phyloP scores from a whole-genome alignment of 129 eudicot species.

The Flaveria linearis region DNA sequence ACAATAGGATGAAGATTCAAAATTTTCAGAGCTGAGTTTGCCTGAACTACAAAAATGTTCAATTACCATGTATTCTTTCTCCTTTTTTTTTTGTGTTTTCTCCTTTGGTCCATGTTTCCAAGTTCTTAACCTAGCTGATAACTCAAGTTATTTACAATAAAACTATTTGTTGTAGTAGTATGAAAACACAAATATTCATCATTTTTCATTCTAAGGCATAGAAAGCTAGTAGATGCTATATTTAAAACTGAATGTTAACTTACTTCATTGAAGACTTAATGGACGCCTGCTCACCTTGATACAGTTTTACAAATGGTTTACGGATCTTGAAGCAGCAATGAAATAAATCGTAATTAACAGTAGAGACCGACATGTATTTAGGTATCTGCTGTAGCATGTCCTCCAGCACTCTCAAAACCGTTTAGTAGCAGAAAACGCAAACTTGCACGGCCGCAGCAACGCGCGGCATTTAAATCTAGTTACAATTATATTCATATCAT shows the following conservation, averaged over 20 bases:
- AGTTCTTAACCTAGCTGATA: background rate
- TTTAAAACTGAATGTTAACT: slow-evolving; percentile 25
- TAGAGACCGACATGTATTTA: no score
- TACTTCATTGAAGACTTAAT: slow-evolving; percentile 24
- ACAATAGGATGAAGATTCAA: background rate
- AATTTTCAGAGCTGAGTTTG: background rate
- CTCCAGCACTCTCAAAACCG: no score
- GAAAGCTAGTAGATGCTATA: slow-evolving; percentile 13
- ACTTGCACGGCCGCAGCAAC: no score
- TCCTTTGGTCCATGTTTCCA: slow-evolving; percentile 8
- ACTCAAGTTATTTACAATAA: background rate
- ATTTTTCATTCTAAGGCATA: slow-evolving; percentile 4
- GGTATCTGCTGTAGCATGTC: no score
- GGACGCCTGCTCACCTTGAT: slow-evolving; percentile 39
- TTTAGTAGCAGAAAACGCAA: no score
- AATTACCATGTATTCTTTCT: slow-evolving; percentile 17
- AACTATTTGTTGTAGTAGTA: slow-evolving; percentile 10
- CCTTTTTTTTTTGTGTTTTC: background rate
- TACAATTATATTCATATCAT: no score
- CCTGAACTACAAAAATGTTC: background rate
- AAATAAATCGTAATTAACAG: no score
- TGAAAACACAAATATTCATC: slow-evolving; percentile 11
- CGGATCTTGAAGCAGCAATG: slow-evolving; percentile 98
- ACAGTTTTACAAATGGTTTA: slow-evolving; percentile 98
- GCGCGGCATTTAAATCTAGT: no score